Evolutionary conservation across 75 land plant species (phyloP).

Genomic region (Sequoiadendron giganteum): DNA sequence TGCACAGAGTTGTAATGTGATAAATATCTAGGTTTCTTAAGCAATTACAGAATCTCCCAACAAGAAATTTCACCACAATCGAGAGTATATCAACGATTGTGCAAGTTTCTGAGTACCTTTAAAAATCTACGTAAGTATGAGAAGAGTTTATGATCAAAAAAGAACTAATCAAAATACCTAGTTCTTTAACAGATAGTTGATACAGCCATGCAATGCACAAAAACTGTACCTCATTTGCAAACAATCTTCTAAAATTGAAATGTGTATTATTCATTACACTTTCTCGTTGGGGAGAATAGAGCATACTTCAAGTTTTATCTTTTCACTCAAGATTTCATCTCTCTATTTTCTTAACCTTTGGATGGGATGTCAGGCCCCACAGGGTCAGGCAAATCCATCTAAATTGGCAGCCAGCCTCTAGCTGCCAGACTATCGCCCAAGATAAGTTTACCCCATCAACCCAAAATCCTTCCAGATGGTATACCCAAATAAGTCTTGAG

Average conservation of each 20-base stretch:
- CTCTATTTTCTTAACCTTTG: no score
- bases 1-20: background rate
- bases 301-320: background rate
- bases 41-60: background rate
- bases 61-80: background rate
- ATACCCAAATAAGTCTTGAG: no score
- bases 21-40: background rate
- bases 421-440: no score
- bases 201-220: background rate
- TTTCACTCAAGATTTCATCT: no score
- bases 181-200: no score
- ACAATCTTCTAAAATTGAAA: no score
- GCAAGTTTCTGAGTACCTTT: background rate
- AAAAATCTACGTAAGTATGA: background rate
- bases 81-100: background rate
- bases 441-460: no score
- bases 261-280: background rate
- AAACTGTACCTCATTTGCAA: background rate
- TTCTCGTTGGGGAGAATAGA: no score
- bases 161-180: background rate
- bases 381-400: no score
- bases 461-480: no score
- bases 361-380: no score
- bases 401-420: no score
- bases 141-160: background rate